Percentiles rank a stretch among this genome's conserved stretches.
Evolutionary conservation across 805 yeast species (phyloP).

Genomic region (Zygosaccharomyces siamensis): DNA sequence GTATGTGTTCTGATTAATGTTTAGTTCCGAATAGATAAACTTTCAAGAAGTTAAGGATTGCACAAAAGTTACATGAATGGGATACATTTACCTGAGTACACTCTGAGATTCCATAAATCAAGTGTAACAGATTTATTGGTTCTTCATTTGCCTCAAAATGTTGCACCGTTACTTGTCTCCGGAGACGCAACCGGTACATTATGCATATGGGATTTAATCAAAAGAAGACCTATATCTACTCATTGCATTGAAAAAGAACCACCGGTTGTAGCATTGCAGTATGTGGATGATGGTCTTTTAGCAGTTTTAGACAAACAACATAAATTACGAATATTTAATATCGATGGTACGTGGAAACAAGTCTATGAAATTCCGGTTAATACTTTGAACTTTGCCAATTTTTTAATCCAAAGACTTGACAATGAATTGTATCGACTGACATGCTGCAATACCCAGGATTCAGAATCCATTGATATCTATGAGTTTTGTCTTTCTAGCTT

Average conservation of each 20-base stretch:
- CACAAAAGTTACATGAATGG: slow-evolving; percentile 1
- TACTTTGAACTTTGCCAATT: slow-evolving; percentile 33
- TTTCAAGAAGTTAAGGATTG: neutral
- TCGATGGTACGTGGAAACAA: slow-evolving; percentile 6
- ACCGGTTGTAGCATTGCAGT: slow-evolving; percentile 20
- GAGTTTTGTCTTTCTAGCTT: slow-evolving; percentile 16
- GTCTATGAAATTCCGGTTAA: slow-evolving; percentile 30
- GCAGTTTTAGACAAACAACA: slow-evolving; percentile 27
- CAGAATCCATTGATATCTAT: slow-evolving; percentile 31
- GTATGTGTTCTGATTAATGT: neutral
- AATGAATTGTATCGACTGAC: slow-evolving; percentile 15
- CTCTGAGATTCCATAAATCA: slow-evolving; percentile 21
- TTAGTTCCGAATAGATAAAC: neutral
- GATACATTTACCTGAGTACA: slow-evolving; percentile 12
- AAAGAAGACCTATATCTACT: slow-evolving; percentile 23
- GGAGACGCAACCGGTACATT: slow-evolving; percentile 28
- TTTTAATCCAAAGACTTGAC: slow-evolving; percentile 12
- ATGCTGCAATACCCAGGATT: slow-evolving; percentile 31
- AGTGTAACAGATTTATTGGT: slow-evolving; percentile 17
- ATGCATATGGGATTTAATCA: slow-evolving; percentile 28
- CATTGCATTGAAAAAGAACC: slow-evolving; percentile 10
- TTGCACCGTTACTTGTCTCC: slow-evolving; percentile 21
- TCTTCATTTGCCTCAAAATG: slow-evolving; percentile 3
- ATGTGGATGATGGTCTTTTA: slow-evolving; percentile 9
- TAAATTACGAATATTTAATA: slow-evolving; percentile 21